A percentile compares a stretch with the other conserved stretches of the same genome.
Evolutionary conservation across 345 rosid species (phyloP).

Genomic region (Melaleuca quinquenervia): DNA sequence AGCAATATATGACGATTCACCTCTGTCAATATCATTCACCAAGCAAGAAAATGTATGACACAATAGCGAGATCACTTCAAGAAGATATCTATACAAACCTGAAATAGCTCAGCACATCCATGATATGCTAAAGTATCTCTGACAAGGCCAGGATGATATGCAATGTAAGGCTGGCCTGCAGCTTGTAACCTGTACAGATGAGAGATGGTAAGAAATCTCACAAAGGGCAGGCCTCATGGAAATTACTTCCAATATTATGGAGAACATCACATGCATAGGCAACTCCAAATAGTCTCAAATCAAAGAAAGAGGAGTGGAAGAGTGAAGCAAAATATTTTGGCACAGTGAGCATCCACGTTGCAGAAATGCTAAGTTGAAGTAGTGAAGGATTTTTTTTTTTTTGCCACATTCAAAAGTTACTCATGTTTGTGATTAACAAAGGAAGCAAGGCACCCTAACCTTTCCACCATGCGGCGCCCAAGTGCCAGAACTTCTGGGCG

Average conservation of each 20-base stretch:
- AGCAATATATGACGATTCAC: not conserved
- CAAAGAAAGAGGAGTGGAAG: not conserved
- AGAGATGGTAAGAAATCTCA: not conserved
- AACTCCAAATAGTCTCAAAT: not conserved
- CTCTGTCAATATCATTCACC: not conserved
- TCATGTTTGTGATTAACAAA: not conserved
- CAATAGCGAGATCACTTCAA: not conserved
- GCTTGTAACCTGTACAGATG: slow-evolving; percentile 50
- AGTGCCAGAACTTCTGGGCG: slow-evolving; percentile 73
- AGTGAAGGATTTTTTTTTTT: not conserved
- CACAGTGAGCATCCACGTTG: not conserved
- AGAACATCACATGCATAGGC: not conserved
- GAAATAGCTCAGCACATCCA: slow-evolving; percentile 98
- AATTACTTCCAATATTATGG: not conserved
- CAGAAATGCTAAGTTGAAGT: not conserved
- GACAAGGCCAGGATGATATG: slow-evolving; percentile 82
- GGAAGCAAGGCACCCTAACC: slow-evolving; percentile 27
- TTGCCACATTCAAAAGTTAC: not conserved
- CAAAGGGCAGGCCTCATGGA: not conserved
- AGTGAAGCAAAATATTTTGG: not conserved
- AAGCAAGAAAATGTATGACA: not conserved
- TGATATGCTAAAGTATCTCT: slow-evolving; percentile 86
- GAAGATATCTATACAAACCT: slow-evolving; percentile 35
- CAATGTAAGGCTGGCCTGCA: slow-evolving; percentile 73
- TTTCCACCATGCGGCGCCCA: slow-evolving; percentile 74